Conservation (phyloP, 148 eudicot genomes). For the Spergularia bocconei region DNA sequence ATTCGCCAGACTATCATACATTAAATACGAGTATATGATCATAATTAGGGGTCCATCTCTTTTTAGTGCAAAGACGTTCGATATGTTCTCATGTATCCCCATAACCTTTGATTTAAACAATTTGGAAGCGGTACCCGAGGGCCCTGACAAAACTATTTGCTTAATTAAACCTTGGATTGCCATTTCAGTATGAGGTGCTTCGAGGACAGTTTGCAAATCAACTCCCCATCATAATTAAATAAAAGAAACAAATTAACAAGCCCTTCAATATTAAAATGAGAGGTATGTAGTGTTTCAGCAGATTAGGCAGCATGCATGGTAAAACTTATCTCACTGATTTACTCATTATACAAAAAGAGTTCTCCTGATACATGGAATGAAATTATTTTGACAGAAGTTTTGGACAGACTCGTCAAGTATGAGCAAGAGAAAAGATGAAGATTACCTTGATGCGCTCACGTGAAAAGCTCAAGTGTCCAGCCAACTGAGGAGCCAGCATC, state of each 20-base stretch:
- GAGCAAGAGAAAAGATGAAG: not conserved
- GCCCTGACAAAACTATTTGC: not conserved
- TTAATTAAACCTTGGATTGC: not conserved
- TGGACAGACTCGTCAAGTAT: not conserved
- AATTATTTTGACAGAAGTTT: not conserved
- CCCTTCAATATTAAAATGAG: not conserved
- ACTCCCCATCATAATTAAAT: not conserved
- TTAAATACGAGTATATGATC: not conserved
- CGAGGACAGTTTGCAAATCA: not conserved
- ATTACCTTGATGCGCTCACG: slow-evolving; percentile 72
- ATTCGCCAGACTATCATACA: not conserved
- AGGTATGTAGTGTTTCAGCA: not conserved
- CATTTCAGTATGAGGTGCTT: not conserved
- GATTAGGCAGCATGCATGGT: not conserved
- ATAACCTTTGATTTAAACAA: not conserved
- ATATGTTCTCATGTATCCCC: not conserved
- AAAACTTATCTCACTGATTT: not conserved
- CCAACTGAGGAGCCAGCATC: slow-evolving; percentile 93
- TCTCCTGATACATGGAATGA: not conserved
- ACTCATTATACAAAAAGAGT: not conserved
- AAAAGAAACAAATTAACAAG: not conserved
- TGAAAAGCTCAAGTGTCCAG: slow-evolving; percentile 68
- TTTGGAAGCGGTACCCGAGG: not conserved
- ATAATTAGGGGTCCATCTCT: not conserved
- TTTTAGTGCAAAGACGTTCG: not conserved